A percentile compares a stretch with the other conserved stretches of the same genome.
Conservation (phyloP, 1,284 basidiomycete species). For the Cutaneotrichosporon cavernicola region DNA sequence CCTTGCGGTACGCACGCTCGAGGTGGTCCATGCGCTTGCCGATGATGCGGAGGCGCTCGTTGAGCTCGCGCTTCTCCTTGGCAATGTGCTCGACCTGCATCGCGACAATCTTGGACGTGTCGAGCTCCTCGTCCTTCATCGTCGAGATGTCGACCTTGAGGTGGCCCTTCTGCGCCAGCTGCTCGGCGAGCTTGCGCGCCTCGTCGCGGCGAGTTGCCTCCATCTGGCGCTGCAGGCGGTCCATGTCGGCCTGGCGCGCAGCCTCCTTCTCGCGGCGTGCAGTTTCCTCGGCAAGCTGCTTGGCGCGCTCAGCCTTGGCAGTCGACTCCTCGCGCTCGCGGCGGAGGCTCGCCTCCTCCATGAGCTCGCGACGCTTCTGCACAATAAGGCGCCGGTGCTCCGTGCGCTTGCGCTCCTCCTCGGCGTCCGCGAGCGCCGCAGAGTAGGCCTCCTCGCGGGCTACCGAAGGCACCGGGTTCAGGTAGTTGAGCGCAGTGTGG, state of each 20-base stretch:
- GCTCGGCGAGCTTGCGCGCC: conserved; percentile 85
- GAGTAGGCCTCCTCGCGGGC: conserved; percentile 52
- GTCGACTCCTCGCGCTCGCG: conserved; percentile 91
- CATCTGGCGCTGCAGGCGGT: conserved; percentile 76
- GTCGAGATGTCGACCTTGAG: conserved; percentile 81
- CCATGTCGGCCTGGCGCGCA: conserved; percentile 68
- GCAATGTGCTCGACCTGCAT: conserved; percentile 93
- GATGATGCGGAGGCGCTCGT: conserved; percentile 77
- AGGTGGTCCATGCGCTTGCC: conserved; percentile 91
- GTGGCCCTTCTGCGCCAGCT: conserved; percentile 76
- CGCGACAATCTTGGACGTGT: conserved; percentile 83
- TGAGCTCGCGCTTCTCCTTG: conserved; percentile 91
- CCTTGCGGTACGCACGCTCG: conserved; percentile 93
- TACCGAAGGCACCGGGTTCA: conserved; percentile 51
- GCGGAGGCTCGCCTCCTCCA: conserved; percentile 78
- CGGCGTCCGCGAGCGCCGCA: conserved; percentile 53
- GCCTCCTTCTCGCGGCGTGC: conserved; percentile 67
- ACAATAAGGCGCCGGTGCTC: conserved; percentile 77
- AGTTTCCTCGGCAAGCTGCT: conserved; percentile 74
- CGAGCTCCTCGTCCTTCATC: conserved; percentile 75
- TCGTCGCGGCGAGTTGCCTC: conserved; percentile 80
- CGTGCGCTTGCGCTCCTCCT: conserved; percentile 71
- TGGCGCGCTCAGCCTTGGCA: conserved; percentile 69
- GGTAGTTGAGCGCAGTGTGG: conserved; percentile 64
- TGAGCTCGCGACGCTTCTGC: conserved; percentile 79